phyloP scores from a whole-genome alignment of 2,329 filamentous ascomycete genomes.

The Fusarium cicatricum region DNA sequence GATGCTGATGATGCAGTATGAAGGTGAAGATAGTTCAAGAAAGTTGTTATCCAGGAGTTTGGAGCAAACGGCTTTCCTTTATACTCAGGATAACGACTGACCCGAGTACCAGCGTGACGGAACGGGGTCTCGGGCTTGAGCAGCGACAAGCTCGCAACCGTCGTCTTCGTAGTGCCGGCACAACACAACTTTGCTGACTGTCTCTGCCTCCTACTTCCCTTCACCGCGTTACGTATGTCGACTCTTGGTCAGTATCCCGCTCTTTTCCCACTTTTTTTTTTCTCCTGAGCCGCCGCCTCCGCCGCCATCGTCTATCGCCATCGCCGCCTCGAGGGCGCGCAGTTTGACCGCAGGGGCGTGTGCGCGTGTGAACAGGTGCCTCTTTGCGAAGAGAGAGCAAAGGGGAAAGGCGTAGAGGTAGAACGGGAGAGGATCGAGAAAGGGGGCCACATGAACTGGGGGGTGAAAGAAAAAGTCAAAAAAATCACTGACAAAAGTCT shows the following conservation, averaged over 20 bases:
- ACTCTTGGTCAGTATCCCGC: constrained; percentile 13
- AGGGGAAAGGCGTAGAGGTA: constrained; percentile 8
- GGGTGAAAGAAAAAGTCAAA: constrained; percentile 18
- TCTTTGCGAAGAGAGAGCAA: neutral
- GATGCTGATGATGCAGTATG: constrained; percentile 4
- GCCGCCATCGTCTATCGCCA: constrained; percentile 22
- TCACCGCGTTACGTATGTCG: constrained; percentile 26
- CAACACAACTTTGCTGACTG: constrained; percentile 17
- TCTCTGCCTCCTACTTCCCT: constrained; percentile 17
- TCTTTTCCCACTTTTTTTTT: constrained; percentile 14
- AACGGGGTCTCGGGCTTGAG: constrained; percentile 30
- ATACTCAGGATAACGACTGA: constrained; percentile 33
- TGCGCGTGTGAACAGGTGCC: constrained; percentile 11
- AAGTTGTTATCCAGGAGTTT: constrained; percentile 30
- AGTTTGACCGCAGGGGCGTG: constrained; percentile 19
- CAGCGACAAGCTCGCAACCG: constrained; percentile 34
- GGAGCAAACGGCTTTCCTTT: constrained; percentile 42
- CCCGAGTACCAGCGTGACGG: constrained; percentile 31
- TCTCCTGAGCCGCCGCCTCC: constrained; percentile 16
- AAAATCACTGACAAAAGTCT: constrained; percentile 8
- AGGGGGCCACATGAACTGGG: constrained; percentile 17
- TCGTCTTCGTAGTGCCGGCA: constrained; percentile 31
- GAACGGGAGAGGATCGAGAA: constrained; percentile 9
- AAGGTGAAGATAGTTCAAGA: constrained; percentile 16
- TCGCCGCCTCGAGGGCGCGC: constrained; percentile 22